Conservation (phyloP, 208 protist species). For the Crithidia fasciculata region DNA sequence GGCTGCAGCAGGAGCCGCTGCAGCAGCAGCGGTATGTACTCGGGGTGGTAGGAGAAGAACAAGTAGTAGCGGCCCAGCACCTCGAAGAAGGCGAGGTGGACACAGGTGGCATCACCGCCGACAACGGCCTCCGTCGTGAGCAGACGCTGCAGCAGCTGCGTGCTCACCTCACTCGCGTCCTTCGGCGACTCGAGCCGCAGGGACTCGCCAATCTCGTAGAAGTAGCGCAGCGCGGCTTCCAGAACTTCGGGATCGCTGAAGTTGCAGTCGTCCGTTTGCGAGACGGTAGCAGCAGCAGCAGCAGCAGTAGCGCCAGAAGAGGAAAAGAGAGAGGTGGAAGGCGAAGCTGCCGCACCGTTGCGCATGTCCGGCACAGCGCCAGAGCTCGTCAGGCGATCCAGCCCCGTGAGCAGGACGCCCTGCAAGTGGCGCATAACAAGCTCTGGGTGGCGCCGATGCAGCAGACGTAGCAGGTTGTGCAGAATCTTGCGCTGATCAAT, state of each 20-base stretch:
- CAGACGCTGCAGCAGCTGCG: conserved; percentile 57
- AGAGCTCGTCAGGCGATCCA: conserved; percentile 17
- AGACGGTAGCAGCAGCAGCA: neutral
- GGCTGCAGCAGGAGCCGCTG: conserved; percentile 72
- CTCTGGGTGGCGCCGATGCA: conserved; percentile 55
- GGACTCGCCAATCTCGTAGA: conserved; percentile 80
- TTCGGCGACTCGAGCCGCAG: conserved; percentile 56
- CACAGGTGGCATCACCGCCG: conserved; percentile 32
- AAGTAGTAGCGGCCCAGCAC: conserved; percentile 68
- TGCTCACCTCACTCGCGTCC: conserved; percentile 40
- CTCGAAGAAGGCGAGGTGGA: conserved; percentile 85
- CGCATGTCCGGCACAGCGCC: neutral
- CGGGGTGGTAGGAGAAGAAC: conserved; percentile 70
- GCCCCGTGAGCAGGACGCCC: conserved; percentile 26
- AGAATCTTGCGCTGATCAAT: conserved; percentile 73
- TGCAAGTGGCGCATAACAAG: conserved; percentile 62
- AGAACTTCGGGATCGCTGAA: conserved; percentile 50
- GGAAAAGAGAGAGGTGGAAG: too few species aligned
- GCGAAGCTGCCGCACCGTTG: neutral
- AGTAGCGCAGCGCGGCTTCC: conserved; percentile 73
- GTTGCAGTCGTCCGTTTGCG: conserved; percentile 18
- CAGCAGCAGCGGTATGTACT: conserved; percentile 63
- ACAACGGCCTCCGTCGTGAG: conserved; percentile 50
- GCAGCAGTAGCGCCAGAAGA: neutral
- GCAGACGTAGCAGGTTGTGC: conserved; percentile 64